Percentiles rank a stretch among this genome's conserved stretches.
phyloP scores from a whole-genome alignment of 192 early-diverging fungal species.

The Radiomyces spectabilis region DNA sequence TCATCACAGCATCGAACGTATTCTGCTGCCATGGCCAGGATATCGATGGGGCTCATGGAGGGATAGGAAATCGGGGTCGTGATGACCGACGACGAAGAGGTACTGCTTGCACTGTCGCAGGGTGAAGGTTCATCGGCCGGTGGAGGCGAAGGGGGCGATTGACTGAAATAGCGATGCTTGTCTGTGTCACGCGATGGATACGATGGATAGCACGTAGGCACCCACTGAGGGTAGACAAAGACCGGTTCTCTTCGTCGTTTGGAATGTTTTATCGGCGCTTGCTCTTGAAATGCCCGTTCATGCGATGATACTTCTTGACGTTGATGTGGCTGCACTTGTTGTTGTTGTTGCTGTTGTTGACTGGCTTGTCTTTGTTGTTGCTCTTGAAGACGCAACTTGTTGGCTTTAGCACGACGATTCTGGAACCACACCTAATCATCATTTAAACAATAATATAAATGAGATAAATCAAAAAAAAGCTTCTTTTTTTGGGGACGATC shows the following conservation, averaged over 20 bases:
- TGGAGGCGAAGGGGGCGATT: constrained; percentile 2
- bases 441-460: constrained; percentile 13
- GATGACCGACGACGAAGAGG: too few species aligned
- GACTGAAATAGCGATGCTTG: too few species aligned
- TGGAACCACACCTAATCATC: constrained; percentile 71
- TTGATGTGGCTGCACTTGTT: background rate
- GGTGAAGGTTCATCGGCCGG: background rate
- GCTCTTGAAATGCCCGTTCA: background rate
- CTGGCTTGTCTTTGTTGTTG: too few species aligned
- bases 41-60: constrained; percentile 19
- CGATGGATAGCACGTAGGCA: too few species aligned
- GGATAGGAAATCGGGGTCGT: background rate
- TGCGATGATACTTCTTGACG: background rate
- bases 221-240: too few species aligned
- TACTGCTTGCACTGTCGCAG: too few species aligned
- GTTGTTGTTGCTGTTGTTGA: background rate
- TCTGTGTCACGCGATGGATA: too few species aligned
- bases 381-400: constrained; percentile 32
- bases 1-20: constrained; percentile 32
- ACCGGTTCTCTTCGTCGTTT: too few species aligned
- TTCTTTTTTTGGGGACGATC: constrained; percentile 3
- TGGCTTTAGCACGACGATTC: constrained; percentile 77
- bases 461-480: constrained; percentile 11
- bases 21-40: constrained; percentile 30
- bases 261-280: too few species aligned